Percentiles rank a stretch among this genome's conserved stretches.
Evolutionary conservation across 108 stramenopile genomes (phyloP).

Genomic region (Discostella pseudostelligera): DNA sequence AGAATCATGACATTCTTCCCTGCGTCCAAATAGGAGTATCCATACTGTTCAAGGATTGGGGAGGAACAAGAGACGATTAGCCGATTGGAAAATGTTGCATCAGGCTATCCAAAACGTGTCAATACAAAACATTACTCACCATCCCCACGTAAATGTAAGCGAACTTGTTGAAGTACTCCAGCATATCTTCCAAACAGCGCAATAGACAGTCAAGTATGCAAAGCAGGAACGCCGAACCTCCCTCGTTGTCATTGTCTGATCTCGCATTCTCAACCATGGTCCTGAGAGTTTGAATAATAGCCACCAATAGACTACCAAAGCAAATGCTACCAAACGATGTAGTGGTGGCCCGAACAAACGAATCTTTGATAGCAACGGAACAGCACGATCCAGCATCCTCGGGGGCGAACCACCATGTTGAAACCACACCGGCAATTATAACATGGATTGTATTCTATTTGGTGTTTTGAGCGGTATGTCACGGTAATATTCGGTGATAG

Average conservation of each 20-base stretch:
- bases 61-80: slow-evolving; percentile 5
- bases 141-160: slow-evolving; percentile 87
- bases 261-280: slow-evolving; percentile 53
- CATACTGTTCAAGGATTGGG: slow-evolving; percentile 53
- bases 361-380: slow-evolving; percentile 53
- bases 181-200: slow-evolving; percentile 53
- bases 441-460: slow-evolving; percentile 80
- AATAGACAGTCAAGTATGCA: slow-evolving; percentile 78
- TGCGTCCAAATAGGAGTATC: slow-evolving; percentile 73
- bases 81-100: background rate
- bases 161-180: slow-evolving; percentile 79
- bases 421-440: slow-evolving; percentile 76
- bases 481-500: too few relatives aligned
- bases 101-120: background rate
- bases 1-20: slow-evolving; percentile 67
- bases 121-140: slow-evolving; percentile 22
- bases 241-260: slow-evolving; percentile 48
- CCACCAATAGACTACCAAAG: slow-evolving; percentile 83
- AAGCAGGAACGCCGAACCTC: slow-evolving; percentile 47
- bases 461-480: too few relatives aligned
- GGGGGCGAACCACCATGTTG: slow-evolving; percentile 90
- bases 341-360: slow-evolving; percentile 67
- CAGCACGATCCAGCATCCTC: slow-evolving; percentile 64
- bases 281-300: slow-evolving; percentile 75
- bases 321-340: slow-evolving; percentile 87